A percentile compares a stretch with the other conserved stretches of the same genome.
phyloP scores from a whole-genome alignment of 169 alveolate genomes.

The Plasmodium coatneyi region DNA sequence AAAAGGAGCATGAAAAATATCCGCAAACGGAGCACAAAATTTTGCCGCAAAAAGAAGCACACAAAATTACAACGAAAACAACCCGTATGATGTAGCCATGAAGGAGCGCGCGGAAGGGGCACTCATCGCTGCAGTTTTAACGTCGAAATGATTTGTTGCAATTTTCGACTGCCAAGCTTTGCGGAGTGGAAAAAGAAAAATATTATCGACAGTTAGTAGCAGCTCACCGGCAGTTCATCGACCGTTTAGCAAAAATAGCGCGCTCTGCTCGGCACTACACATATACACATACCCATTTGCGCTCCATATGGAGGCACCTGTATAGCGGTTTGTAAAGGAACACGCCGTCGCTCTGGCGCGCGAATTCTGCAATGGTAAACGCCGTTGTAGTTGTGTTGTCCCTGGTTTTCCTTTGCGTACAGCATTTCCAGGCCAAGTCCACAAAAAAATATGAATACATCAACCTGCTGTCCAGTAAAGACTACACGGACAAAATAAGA shows the following conservation, averaged over 20 bases:
- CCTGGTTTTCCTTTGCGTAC: slow-evolving; percentile 29
- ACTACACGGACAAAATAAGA: slow-evolving; percentile 28
- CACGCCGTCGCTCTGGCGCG: not conserved
- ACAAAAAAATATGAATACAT: slow-evolving; percentile 58
- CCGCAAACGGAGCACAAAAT: not conserved
- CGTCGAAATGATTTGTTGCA: not conserved
- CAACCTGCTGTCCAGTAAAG: slow-evolving; percentile 29
- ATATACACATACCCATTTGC: not conserved
- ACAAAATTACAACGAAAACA: not conserved
- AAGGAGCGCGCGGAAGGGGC: not conserved
- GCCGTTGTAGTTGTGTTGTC: not conserved
- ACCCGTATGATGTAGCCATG: not conserved
- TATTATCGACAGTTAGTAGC: not conserved
- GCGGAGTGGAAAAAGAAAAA: not conserved
- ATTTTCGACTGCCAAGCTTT: not conserved
- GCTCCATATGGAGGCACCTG: not conserved
- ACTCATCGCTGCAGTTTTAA: not conserved
- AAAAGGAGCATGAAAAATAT: not conserved
- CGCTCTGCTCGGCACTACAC: not conserved
- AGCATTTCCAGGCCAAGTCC: slow-evolving; percentile 16
- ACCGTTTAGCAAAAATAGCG: not conserved
- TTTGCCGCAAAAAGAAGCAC: not conserved
- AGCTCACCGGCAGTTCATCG: not conserved
- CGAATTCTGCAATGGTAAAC: slow-evolving; percentile 35
- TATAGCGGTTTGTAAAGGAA: not conserved